Percentiles rank a stretch among this genome's conserved stretches.
phyloP scores from a whole-genome alignment of 768 basidiomycete genomes.

The Boletus edulis region DNA sequence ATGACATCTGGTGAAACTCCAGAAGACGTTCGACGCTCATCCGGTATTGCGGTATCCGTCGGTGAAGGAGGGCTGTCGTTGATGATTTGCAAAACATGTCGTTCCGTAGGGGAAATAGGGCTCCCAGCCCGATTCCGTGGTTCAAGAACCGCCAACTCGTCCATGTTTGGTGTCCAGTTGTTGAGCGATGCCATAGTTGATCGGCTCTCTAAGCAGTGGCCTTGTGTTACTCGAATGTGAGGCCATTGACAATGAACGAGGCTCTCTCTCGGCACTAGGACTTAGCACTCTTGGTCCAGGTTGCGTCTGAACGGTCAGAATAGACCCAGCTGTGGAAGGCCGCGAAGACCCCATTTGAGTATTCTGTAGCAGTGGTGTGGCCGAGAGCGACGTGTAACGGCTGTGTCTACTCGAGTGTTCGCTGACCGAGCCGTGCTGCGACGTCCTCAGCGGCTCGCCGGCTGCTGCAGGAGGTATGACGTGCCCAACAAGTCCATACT shows the following conservation, averaged over 20 bases:
- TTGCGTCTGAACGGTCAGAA: slow-evolving; percentile 31
- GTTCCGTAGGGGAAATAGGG: slow-evolving; percentile 19
- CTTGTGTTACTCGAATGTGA: slow-evolving; percentile 15
- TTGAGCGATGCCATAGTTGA: not conserved
- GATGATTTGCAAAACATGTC: slow-evolving; percentile 26
- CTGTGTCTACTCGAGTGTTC: slow-evolving; percentile 21
- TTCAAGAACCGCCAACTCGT: slow-evolving; percentile 18
- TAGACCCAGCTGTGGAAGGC: slow-evolving; percentile 45
- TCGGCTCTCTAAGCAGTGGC: slow-evolving; percentile 2
- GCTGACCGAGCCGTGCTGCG: slow-evolving; percentile 25
- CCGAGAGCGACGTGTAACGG: slow-evolving; percentile 26
- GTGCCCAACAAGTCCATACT: slow-evolving; percentile 61
- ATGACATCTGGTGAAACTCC: slow-evolving; percentile 13
- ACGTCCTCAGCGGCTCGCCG: slow-evolving; percentile 33
- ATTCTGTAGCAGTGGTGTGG: slow-evolving; percentile 23
- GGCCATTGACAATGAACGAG: slow-evolving; percentile 22
- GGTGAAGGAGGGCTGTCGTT: slow-evolving; percentile 26
- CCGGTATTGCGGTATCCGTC: slow-evolving; percentile 3
- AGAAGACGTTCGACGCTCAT: not conserved
- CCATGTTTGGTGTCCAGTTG: slow-evolving; percentile 19
- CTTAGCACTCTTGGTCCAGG: slow-evolving; percentile 7
- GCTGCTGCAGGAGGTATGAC: slow-evolving; percentile 29
- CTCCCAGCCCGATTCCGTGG: slow-evolving; percentile 20
- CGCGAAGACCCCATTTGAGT: slow-evolving; percentile 28
- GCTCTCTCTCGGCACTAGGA: slow-evolving; percentile 5